These are phyloP conservation scores for Adansonia rubrostipa DNA, from an alignment of 441 rosid genomes.

Conservation along the genomic window DNA sequence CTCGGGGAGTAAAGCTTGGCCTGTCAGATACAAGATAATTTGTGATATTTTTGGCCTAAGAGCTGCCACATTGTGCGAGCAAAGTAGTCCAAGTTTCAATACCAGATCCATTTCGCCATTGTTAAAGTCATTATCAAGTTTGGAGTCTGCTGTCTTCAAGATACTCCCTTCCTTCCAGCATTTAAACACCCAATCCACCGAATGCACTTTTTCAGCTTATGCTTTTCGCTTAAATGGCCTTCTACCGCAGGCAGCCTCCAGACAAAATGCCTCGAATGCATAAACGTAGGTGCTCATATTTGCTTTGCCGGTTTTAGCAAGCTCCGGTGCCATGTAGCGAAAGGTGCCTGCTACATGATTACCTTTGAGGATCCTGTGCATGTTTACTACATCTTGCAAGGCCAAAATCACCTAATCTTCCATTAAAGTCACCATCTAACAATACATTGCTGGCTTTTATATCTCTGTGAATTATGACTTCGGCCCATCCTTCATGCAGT, in stretches of 20 bases:
- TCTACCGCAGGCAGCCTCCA: constrained; percentile 39
- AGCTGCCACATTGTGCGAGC: constrained; percentile 34
- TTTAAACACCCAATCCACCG: constrained; percentile 40
- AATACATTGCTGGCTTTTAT: constrained; percentile 66
- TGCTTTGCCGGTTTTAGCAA: constrained; percentile 32
- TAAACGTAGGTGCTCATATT: constrained; percentile 34
- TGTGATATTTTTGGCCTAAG: constrained; percentile 43
- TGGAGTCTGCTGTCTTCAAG: constrained; percentile 32
- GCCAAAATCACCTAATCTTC: constrained; percentile 68
- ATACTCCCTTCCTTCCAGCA: constrained; percentile 37
- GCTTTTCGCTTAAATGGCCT: constrained; percentile 35
- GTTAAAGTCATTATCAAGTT: constrained; percentile 22
- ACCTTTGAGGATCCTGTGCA: constrained; percentile 19
- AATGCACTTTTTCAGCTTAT: constrained; percentile 22
- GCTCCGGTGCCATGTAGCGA: constrained; percentile 28
- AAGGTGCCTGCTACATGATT: neutral
- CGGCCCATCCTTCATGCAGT: constrained; percentile 66
- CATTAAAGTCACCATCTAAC: constrained; percentile 64
- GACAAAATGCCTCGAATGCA: constrained; percentile 33
- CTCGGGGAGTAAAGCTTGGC: constrained; percentile 11
- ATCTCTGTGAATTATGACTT: constrained; percentile 69
- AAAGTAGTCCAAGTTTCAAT: constrained; percentile 47
- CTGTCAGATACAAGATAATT: constrained; percentile 16
- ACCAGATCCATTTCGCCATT: constrained; percentile 38
- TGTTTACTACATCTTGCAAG: constrained; percentile 62